A percentile compares a stretch with the other conserved stretches of the same genome.
Conservation (phyloP, 2,329 filamentous ascomycete genomes). For the Fusarium avenaceum region DNA sequence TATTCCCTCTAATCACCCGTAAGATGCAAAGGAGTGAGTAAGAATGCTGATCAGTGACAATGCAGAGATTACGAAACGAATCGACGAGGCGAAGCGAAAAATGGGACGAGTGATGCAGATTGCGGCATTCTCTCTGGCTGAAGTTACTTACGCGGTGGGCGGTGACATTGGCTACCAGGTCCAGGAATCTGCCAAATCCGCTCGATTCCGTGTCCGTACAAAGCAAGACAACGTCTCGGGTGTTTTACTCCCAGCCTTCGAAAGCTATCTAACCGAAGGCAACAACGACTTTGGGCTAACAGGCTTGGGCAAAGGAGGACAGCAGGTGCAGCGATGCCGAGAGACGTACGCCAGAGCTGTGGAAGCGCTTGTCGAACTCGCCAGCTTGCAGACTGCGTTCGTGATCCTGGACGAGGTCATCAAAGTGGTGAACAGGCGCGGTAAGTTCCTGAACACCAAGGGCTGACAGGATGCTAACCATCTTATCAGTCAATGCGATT, state of each 20-base stretch:
- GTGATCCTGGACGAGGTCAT: constrained; percentile 99
- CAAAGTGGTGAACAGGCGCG: constrained; percentile 97
- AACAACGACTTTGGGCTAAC: constrained; percentile 97
- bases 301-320: constrained; percentile 94
- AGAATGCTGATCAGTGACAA: constrained; percentile 25
- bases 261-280: constrained; percentile 88
- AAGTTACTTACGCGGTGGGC: constrained; percentile 97
- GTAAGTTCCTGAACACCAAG: constrained; percentile 58
- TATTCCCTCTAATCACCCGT: constrained; percentile 2
- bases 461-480: constrained; percentile 2
- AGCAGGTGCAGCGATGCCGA: constrained; percentile 93
- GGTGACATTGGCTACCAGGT: constrained; percentile 97
- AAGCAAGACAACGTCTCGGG: constrained; percentile 99
- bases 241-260: constrained; percentile 93
- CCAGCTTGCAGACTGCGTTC: constrained; percentile 96
- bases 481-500: constrained; percentile 84
- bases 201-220: constrained; percentile 91
- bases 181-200: constrained; percentile 93
- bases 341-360: constrained; percentile 97
- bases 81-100: constrained; percentile 98
- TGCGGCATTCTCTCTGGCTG: constrained; percentile 95
- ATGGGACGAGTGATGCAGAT: constrained; percentile 99
- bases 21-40: constrained; percentile 14
- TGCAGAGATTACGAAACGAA: constrained; percentile 92
- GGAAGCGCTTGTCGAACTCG: constrained; percentile 94